Percentiles rank a stretch among this genome's conserved stretches.
phyloP scores from a whole-genome alignment of 164 flowering plant genomes.

The Umbellularia californica region DNA sequence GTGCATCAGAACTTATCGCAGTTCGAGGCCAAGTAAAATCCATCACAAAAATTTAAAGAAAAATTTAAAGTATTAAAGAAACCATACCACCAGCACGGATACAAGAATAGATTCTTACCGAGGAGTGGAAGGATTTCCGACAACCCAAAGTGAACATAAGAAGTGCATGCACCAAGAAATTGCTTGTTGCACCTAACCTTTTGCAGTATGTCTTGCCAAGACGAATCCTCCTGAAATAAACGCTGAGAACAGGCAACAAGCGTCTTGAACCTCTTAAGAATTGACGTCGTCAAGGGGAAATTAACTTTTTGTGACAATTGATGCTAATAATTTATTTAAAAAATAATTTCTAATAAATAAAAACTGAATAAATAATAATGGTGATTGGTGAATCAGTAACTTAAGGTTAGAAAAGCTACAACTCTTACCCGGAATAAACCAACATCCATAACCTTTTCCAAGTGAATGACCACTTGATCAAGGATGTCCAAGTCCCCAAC shows the following conservation, averaged over 20 bases:
- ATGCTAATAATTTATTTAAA: neutral
- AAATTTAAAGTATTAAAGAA: neutral
- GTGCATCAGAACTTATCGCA: slow-evolving; percentile 4
- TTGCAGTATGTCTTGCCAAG: slow-evolving; percentile 22
- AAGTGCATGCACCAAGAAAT: slow-evolving; percentile 23
- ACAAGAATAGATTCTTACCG: slow-evolving; percentile 8
- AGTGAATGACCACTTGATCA: slow-evolving; percentile 21
- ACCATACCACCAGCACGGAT: neutral
- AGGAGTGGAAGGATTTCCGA: slow-evolving; percentile 16
- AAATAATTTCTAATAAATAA: too few relatives aligned
- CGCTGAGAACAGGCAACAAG: slow-evolving; percentile 12
- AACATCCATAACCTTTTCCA: slow-evolving; percentile 23
- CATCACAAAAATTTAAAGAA: slow-evolving; percentile 1
- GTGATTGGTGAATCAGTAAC: neutral
- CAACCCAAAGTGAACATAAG: slow-evolving; percentile 18
- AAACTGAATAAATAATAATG: neutral
- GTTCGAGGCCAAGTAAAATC: neutral
- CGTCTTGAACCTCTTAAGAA: neutral
- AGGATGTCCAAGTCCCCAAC: slow-evolving; percentile 20
- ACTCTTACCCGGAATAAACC: slow-evolving; percentile 24
- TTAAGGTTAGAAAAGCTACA: neutral
- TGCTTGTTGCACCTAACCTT: slow-evolving; percentile 20
- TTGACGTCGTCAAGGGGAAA: neutral
- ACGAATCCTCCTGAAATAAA: slow-evolving; percentile 19
- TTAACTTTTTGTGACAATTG: neutral